Percentiles rank a stretch among this genome's conserved stretches.
Evolutionary conservation across 1,284 basidiomycete species (phyloP).

Genomic region (Omphalotus olearius): DNA sequence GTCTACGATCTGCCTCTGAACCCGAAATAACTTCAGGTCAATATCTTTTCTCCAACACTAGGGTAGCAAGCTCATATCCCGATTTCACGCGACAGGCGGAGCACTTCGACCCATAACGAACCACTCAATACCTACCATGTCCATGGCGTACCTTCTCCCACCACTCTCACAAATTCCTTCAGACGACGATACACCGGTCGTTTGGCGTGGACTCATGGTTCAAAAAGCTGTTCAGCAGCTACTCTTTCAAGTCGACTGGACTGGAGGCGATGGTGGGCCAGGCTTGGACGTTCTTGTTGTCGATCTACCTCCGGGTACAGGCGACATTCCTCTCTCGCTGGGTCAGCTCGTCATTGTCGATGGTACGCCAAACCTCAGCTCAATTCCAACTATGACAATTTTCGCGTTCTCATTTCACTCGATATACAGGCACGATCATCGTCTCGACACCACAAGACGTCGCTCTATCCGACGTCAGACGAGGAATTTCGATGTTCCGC

Average conservation of each 20-base stretch:
- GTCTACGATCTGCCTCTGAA: conserved; percentile 77
- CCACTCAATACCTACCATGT: conserved; percentile 94
- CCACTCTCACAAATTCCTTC: conserved; percentile 32
- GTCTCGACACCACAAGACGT: conserved; percentile 97
- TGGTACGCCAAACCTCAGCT: conserved; percentile 43
- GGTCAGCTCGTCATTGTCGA: conserved; percentile 89
- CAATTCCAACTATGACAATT: not conserved
- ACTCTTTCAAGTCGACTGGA: conserved; percentile 96
- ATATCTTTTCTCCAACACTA: conserved; percentile 20
- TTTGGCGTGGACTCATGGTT: conserved; percentile 98
- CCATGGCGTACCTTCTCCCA: conserved; percentile 87
- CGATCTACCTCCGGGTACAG: conserved; percentile 97
- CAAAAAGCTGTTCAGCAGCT: conserved; percentile 98
- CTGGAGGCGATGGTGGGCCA: conserved; percentile 29
- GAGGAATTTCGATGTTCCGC: conserved; percentile 91
- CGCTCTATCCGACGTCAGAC: conserved; percentile 87
- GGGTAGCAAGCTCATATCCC: not conserved
- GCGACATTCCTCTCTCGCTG: conserved; percentile 91
- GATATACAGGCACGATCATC: conserved; percentile 71
- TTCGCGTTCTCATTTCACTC: not conserved
- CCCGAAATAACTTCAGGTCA: conserved; percentile 73
- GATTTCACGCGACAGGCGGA: conserved; percentile 44
- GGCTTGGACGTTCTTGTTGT: conserved; percentile 85
- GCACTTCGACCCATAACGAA: conserved; percentile 84
- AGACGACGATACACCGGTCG: conserved; percentile 70